Base-by-base conservation (phyloP, 139 green algal genomes). In the Yamagishiella unicocca region DNA sequence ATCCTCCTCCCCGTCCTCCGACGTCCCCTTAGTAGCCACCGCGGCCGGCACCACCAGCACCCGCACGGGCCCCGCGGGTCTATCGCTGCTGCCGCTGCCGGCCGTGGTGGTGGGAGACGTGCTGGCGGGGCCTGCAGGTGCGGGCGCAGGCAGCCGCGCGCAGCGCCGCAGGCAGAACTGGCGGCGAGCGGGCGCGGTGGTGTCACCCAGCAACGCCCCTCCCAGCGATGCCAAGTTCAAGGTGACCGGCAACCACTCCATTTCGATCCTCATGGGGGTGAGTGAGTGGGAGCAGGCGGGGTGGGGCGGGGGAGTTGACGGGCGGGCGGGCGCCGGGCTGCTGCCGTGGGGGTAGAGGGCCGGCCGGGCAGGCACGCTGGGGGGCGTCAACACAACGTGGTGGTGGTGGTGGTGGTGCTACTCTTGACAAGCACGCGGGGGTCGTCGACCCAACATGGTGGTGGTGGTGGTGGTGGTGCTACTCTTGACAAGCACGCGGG, bases 91-190 rank as follows among this genome's bases (percentile, higher is more conserved):
- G 25, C 19, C 70, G 9, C 70, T 53, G 70, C 70, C 70, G 70
- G 70, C 70, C 33, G 67, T 38, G 10, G 71, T 21, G 0, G 10
- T 22, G 14, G 40, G 8, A 21, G 71, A 12, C 9, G 71, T 3
- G 12, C 6, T 17, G 8, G 29, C 10, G 8, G 73, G 42, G 45
- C 8, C 17, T 2, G 73, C 24, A 19, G 68, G 40, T n/a, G 76
- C 50, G 10, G 37, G 37, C 53, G 53, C 76, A 14, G 54, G 76
- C 21, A 64, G 54, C 55, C 76, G 76, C 9, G 78, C 78, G 62
- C 54, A 76, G 58, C 61, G 79, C 14, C 79, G 79, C 7, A 29
- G 61, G 53, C 79, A 75, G 61, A 75, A 76, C 61, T 75, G 53
- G 54, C 37, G 54, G 22, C 74, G 74, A 19, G 37, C 21, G 27